Evolutionary conservation across 164 flowering plant genomes (phyloP).

Genomic region (Aristolochia contorta): DNA sequence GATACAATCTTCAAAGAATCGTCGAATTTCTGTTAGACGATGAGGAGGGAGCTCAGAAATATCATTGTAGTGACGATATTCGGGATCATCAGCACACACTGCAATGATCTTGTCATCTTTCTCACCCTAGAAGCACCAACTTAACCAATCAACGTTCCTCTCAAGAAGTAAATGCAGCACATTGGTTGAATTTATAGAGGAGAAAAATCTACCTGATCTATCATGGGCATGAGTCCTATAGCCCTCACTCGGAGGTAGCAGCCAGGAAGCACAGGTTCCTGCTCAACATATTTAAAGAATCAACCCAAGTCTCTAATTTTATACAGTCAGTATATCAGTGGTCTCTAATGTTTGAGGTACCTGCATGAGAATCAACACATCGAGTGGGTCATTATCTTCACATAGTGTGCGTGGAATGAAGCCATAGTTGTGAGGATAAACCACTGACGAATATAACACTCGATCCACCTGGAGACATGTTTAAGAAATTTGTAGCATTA

Average conservation of each 20-base stretch:
- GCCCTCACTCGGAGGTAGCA: constrained; percentile 63
- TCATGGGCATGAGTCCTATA: constrained; percentile 67
- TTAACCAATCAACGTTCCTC: too few relatives aligned
- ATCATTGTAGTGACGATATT: constrained; percentile 52
- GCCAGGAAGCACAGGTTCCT: constrained; percentile 26
- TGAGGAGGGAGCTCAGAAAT: constrained; percentile 61
- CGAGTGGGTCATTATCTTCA: constrained; percentile 73
- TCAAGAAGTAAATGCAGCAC: too few relatives aligned
- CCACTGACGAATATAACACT: constrained; percentile 58
- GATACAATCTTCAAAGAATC: constrained; percentile 80
- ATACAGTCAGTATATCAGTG: too few relatives aligned
- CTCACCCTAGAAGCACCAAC: constrained; percentile 41
- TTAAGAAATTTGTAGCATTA: neutral
- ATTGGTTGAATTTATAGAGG: neutral
- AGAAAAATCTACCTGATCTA: constrained; percentile 25
- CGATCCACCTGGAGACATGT: constrained; percentile 48
- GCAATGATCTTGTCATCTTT: constrained; percentile 75
- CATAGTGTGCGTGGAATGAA: constrained; percentile 70
- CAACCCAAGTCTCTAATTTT: too few relatives aligned
- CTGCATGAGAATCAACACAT: constrained; percentile 71
- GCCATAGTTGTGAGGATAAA: constrained; percentile 72
- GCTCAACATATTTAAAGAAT: too few relatives aligned
- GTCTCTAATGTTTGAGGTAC: constrained; percentile 14
- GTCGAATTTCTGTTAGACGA: constrained; percentile 54
- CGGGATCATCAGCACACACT: constrained; percentile 77